A percentile compares a stretch with the other conserved stretches of the same genome.
Evolutionary conservation across 2,329 filamentous ascomycete genomes (phyloP).

Genomic region (Colletotrichum magnum): DNA sequence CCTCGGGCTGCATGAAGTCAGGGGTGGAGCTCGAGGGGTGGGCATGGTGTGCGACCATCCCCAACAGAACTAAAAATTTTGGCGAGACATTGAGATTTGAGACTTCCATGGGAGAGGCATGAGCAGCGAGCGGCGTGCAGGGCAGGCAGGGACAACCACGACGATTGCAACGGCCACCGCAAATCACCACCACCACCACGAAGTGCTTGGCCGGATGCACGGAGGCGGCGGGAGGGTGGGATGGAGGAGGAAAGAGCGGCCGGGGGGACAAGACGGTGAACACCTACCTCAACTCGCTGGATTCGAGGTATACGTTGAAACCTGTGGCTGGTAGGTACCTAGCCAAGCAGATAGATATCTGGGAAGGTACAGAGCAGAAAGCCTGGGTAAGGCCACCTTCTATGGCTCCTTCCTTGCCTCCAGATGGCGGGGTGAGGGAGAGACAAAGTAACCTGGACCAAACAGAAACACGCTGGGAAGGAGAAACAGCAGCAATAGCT

Average conservation of each 20-base stretch:
- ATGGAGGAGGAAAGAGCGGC: slow-evolving; percentile 1
- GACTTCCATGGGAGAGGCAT: slow-evolving; percentile 19
- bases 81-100: slow-evolving; percentile 42
- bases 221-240: background rate
- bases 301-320: background rate
- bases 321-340: background rate
- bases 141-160: slow-evolving; percentile 2
- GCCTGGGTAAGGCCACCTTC: too few species aligned
- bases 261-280: background rate
- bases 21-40: slow-evolving; percentile 39
- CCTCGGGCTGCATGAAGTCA: slow-evolving; percentile 40
- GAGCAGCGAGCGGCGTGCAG: background rate
- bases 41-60: slow-evolving; percentile 48
- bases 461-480: too few species aligned
- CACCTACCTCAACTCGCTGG: background rate
- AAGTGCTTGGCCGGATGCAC: background rate
- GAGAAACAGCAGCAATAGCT: slow-evolving; percentile 4
- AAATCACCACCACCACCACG: too few species aligned
- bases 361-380: too few species aligned
- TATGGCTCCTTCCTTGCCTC: background rate
- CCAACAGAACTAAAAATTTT: slow-evolving; percentile 58
- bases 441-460: slow-evolving; percentile 13
- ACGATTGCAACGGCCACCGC: background rate
- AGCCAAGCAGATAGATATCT: too few species aligned
- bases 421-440: slow-evolving; percentile 22